Evolutionary conservation across 2,329 filamentous ascomycete species (phyloP).

Genomic region (Myriosclerotinia duriaeana): DNA sequence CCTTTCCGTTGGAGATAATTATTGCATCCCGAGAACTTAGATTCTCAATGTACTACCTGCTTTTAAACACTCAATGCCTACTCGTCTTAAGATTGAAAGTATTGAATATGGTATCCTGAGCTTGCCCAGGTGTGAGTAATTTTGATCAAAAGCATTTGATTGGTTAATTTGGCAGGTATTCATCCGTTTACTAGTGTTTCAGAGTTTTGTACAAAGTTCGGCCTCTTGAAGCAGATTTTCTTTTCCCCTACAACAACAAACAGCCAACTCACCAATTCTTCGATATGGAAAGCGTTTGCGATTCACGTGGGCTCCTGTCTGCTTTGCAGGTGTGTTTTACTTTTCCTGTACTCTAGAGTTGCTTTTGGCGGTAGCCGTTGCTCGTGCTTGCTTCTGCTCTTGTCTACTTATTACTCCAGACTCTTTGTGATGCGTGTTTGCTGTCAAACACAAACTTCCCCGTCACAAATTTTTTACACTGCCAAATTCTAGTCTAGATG

Average conservation of each 20-base stretch:
- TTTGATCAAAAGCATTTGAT: not conserved
- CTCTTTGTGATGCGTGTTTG: not conserved
- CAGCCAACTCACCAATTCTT: not conserved
- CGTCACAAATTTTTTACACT: not conserved
- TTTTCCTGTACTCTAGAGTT: not conserved
- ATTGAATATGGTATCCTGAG: not conserved
- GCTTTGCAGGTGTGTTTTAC: not conserved
- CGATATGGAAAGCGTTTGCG: not conserved
- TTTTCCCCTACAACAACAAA: not conserved
- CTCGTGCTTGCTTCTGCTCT: not conserved
- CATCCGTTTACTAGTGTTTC: slow-evolving; percentile 4
- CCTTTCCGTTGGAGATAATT: not conserved
- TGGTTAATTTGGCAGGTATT: not conserved
- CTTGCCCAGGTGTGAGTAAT: not conserved
- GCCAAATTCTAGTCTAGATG: too few species aligned
- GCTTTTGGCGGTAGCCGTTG: not conserved
- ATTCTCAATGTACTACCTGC: too few species aligned
- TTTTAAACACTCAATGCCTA: not conserved
- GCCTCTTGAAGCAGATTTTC: not conserved
- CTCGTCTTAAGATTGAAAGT: not conserved
- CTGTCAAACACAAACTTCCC: not conserved
- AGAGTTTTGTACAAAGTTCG: not conserved
- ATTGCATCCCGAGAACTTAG: too few species aligned
- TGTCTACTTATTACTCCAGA: too few species aligned
- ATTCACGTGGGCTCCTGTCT: not conserved